Conservation (phyloP, 176 grass and related monocot genomes). For the Otatea glauca region DNA sequence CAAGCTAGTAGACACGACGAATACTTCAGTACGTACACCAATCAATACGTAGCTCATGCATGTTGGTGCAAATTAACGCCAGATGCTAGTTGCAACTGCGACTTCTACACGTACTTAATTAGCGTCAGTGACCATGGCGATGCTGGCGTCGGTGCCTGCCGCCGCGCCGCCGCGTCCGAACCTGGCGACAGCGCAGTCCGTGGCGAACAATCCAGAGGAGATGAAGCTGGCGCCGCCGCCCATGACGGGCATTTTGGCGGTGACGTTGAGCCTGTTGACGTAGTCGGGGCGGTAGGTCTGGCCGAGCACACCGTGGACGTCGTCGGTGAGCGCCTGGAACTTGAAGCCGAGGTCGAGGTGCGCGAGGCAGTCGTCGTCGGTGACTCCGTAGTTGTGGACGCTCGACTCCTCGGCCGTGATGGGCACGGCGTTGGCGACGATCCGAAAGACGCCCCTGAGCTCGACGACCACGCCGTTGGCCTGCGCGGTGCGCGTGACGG, state of each 20-base stretch:
- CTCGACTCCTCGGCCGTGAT: conserved; percentile 42
- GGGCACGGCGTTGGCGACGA: conserved; percentile 48
- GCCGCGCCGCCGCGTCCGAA: conserved; percentile 7
- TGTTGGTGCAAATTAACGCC: not conserved
- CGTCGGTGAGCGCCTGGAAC: conserved; percentile 42
- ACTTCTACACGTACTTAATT: conserved; percentile 36
- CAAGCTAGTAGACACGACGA: not conserved
- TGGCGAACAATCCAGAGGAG: conserved; percentile 41
- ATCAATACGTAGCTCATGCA: not conserved
- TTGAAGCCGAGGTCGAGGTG: conserved; percentile 60
- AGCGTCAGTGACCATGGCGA: conserved; percentile 49
- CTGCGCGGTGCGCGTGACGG: conserved; percentile 24
- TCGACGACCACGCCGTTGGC: conserved; percentile 43
- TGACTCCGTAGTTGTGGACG: conserved; percentile 41
- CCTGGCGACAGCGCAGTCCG: conserved; percentile 49
- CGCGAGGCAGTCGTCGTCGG: conserved; percentile 41
- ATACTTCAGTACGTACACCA: not conserved
- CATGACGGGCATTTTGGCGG: conserved; percentile 57
- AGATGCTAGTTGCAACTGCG: no score
- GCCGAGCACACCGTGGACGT: conserved; percentile 22
- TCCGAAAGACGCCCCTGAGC: conserved; percentile 45
- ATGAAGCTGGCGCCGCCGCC: conserved; percentile 37
- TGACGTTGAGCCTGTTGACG: conserved; percentile 47
- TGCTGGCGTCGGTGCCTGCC: not conserved
- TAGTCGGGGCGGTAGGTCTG: conserved; percentile 62